Evolutionary conservation across 192 early-diverging fungal species (phyloP), one percentile per base, ranked within the genome.

Genomic region (Coemansia sp.): DNA sequence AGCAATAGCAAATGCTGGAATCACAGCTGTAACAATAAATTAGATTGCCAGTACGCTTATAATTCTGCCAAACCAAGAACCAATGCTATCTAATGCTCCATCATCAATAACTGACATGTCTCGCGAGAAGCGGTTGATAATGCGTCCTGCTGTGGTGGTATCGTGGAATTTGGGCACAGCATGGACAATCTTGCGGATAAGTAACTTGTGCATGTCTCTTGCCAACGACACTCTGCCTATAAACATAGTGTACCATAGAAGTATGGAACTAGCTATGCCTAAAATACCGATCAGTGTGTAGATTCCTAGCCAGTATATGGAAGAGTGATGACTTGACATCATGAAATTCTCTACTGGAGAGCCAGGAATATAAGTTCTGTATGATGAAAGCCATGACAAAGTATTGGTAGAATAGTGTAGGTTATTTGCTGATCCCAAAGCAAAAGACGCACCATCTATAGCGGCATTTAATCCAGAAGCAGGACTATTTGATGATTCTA

Each of bases 131-230:
- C 96, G 77, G 74, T 94, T 96, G 59, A 90, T 87, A 55, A 95
- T 90, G 18, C 90, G 86, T 36, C 94, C 94, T 7, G 91, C 68
- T n/a, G 95, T 94, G 4, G 91, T 93, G 10, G 90, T 82, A 59
- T 95, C 93, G 76, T 91, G 96, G 85, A 95, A 96, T 40, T 87
- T 84, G 21, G 95, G 83, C 55, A 88, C 88, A 2, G 92, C 89
- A 21, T 82, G 86, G 22, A 89, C 66, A 19, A 93, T 80, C 41
- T 83, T 61, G 9, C 68, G 72, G 32, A 93, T 57, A 32, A 92
- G 73, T 16, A 72, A 76, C 26, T 55, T 36, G 65, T 93, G 92
- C 51, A 93, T 55, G 0, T 61, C 61, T 5, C 74, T 78, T 2
- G 88, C 89, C n/a, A 90, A 90, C 5, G 60, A 40, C 7, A 93